phyloP scores from a whole-genome alignment of 2,329 filamentous ascomycete species.

The Chrysoporthe puriensis region DNA sequence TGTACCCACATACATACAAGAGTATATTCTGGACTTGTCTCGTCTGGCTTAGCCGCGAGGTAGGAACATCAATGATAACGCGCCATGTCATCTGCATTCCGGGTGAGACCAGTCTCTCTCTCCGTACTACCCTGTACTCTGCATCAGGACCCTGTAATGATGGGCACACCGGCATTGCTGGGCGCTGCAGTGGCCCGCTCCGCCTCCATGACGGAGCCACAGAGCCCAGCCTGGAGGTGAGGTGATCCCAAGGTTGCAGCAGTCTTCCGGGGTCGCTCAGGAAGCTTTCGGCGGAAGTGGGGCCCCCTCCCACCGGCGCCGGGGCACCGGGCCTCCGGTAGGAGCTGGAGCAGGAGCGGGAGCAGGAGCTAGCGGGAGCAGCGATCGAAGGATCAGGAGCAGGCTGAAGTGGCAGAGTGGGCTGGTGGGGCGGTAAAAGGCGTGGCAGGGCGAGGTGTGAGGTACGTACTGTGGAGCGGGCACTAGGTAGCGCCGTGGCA shows the following conservation, averaged over 20 bases:
- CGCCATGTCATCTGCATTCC: too few relatives aligned
- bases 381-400: neutral
- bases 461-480: neutral
- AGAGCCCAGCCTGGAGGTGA: neutral
- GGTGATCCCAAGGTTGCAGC: neutral
- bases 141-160: too few relatives aligned
- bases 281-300: neutral
- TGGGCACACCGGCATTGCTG: too few relatives aligned
- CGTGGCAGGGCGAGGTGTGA: constrained; percentile 1
- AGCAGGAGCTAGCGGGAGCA: neutral
- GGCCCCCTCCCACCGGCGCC: neutral
- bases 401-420: neutral
- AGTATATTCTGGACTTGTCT: too few relatives aligned
- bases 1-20: too few relatives aligned
- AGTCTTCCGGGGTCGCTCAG: neutral
- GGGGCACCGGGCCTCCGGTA: neutral
- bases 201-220: neutral
- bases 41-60: too few relatives aligned
- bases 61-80: too few relatives aligned
- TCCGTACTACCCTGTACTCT: too few relatives aligned
- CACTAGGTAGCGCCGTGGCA: neutral
- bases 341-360: constrained; percentile 1
- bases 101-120: too few relatives aligned
- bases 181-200: too few relatives aligned
- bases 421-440: constrained; percentile 10